Conservation (phyloP, 2,329 filamentous ascomycete species). For the Fusarium sp. region DNA sequence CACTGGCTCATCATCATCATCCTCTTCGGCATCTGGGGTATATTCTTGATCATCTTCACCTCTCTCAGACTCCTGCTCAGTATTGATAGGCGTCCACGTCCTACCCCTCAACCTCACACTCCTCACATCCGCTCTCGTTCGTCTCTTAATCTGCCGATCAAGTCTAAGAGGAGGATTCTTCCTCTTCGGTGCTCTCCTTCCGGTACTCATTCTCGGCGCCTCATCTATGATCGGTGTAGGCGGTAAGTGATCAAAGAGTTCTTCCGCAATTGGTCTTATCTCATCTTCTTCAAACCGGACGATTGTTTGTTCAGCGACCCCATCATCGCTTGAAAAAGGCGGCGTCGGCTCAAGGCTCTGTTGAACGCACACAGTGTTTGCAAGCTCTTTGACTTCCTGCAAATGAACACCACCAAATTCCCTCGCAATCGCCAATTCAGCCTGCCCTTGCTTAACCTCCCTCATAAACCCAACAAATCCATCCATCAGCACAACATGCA, state of each 20-base stretch:
- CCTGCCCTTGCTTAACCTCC: conserved; percentile 21
- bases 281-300: background rate
- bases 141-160: background rate
- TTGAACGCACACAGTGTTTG: background rate
- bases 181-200: conserved; percentile 16
- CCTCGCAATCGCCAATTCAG: conserved; percentile 27
- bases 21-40: background rate
- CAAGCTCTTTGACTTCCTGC: background rate
- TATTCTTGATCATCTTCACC: background rate
- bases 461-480: conserved; percentile 40
- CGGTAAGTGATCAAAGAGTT: conserved; percentile 23
- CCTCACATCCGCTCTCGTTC: background rate
- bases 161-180: background rate
- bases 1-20: background rate
- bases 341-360: background rate
- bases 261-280: background rate
- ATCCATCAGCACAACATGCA: conserved; percentile 39
- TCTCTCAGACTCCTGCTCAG: background rate
- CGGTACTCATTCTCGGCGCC: conserved; percentile 32
- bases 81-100: conserved; percentile 14
- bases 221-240: conserved; percentile 18
- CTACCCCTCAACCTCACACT: background rate
- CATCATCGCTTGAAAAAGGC: fast-evolving
- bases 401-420: conserved; percentile 16
- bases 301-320: background rate